phyloP scores from a whole-genome alignment of 768 basidiomycete genomes.

The Termitomyces sp. region DNA sequence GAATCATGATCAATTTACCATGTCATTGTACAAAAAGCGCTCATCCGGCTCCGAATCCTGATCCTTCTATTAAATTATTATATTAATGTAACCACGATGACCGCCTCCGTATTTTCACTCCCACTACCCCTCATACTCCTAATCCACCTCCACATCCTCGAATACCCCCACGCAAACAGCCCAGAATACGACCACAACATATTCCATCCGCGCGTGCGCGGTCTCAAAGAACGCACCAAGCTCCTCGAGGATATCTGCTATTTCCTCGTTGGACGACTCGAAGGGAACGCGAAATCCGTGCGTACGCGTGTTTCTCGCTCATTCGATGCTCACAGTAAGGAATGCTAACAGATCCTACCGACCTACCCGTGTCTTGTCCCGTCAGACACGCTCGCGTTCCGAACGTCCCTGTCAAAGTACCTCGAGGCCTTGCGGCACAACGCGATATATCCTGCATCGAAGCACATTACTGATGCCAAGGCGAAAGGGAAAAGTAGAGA shows the following conservation, averaged over 20 bases:
- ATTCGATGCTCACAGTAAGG: not conserved
- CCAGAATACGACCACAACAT: slow-evolving; percentile 47
- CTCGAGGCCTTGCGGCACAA: slow-evolving; percentile 42
- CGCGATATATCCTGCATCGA: slow-evolving; percentile 28
- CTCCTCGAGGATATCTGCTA: slow-evolving; percentile 49
- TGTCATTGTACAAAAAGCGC: too few relatives aligned
- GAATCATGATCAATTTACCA: too few relatives aligned
- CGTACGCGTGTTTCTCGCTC: not conserved
- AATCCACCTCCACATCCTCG: slow-evolving; percentile 49
- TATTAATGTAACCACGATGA: not conserved
- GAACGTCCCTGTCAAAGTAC: slow-evolving; percentile 47
- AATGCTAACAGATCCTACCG: slow-evolving; percentile 33
- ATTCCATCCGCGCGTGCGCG: slow-evolving; percentile 39
- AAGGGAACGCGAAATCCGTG: slow-evolving; percentile 30
- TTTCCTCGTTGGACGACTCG: slow-evolving; percentile 44
- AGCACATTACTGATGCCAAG: slow-evolving; percentile 11
- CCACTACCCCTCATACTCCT: slow-evolving; percentile 39
- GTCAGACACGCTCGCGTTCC: slow-evolving; percentile 48
- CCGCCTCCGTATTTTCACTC: not conserved
- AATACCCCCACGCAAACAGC: slow-evolving; percentile 43
- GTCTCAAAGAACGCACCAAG: slow-evolving; percentile 47
- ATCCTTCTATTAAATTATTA: too few relatives aligned
- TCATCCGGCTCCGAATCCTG: too few relatives aligned
- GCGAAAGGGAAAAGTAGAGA: slow-evolving; percentile 2
- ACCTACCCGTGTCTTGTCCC: slow-evolving; percentile 51